A percentile compares a stretch with the other conserved stretches of the same genome.
phyloP scores from a whole-genome alignment of 1,284 basidiomycete species.

The Cystobasidium sp. region DNA sequence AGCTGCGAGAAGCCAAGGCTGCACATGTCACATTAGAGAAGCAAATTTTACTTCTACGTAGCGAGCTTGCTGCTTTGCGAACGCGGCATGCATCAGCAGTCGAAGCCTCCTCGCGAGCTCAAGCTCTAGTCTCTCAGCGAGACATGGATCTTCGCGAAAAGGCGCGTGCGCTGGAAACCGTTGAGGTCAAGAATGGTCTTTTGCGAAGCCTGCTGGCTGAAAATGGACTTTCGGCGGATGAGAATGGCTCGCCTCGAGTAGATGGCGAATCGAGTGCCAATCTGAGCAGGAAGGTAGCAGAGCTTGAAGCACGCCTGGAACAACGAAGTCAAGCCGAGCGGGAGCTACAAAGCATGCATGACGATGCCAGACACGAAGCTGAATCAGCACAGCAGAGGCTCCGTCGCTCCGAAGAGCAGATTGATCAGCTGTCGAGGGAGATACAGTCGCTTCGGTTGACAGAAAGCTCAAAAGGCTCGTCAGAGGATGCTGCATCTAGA shows the following conservation, averaged over 20 bases:
- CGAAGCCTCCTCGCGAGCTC: conserved; percentile 71
- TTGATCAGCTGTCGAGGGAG: conserved; percentile 44
- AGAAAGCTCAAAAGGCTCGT: conserved; percentile 4
- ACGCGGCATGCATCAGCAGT: conserved; percentile 74
- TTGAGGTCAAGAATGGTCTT: conserved; percentile 75
- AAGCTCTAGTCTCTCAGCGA: conserved; percentile 61
- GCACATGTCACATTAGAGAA: conserved; percentile 68
- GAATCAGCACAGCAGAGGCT: conserved; percentile 40
- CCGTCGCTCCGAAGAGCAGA: conserved; percentile 45
- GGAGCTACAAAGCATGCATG: conserved; percentile 46
- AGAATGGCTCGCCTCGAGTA: conserved; percentile 62
- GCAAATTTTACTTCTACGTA: conserved; percentile 71
- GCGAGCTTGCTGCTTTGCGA: conserved; percentile 77
- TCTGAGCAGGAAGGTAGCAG: conserved; percentile 71
- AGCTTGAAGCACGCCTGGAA: conserved; percentile 71
- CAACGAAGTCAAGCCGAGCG: conserved; percentile 43
- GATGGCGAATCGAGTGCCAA: conserved; percentile 48
- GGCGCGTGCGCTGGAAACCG: conserved; percentile 71
- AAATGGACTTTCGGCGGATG: conserved; percentile 77
- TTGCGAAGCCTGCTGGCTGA: conserved; percentile 86
- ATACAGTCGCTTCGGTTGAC: conserved; percentile 32
- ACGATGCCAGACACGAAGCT: conserved; percentile 45
- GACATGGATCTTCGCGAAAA: conserved; percentile 73
- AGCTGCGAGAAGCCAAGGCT: conserved; percentile 72
- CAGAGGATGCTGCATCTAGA: conserved; percentile 45